phyloP scores from a whole-genome alignment of 352 stramenopile genomes.

The Phytophthora rubi region DNA sequence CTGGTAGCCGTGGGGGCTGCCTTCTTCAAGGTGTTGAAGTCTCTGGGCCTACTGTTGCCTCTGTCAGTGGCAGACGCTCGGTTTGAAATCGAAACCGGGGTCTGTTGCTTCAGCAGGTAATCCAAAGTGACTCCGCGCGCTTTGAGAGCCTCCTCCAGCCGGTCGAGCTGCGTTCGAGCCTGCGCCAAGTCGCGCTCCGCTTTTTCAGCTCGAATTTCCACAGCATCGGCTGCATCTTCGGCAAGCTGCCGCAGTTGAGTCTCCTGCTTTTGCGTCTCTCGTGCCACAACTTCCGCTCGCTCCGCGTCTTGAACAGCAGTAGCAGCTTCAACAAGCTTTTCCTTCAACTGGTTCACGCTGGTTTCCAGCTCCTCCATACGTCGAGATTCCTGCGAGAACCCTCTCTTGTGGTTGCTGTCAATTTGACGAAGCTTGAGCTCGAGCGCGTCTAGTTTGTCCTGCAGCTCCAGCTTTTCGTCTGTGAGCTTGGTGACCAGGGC shows the following conservation, averaged over 20 bases:
- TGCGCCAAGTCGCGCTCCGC: conserved; percentile 39
- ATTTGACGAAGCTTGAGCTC: conserved; percentile 31
- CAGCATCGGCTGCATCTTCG: conserved; percentile 55
- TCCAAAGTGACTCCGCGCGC: conserved; percentile 73
- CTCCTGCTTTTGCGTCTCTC: conserved; percentile 49
- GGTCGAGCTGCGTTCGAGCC: conserved; percentile 37
- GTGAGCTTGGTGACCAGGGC: conserved; percentile 32
- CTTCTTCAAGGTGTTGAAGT: neutral
- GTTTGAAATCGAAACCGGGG: conserved; percentile 13
- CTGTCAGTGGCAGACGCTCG: neutral
- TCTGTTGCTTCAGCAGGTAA: conserved; percentile 57
- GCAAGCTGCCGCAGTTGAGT: conserved; percentile 49
- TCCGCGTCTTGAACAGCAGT: conserved; percentile 42
- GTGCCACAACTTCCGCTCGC: conserved; percentile 34
- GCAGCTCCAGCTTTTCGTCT: conserved; percentile 39
- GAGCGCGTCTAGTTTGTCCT: conserved; percentile 35
- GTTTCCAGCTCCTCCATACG: conserved; percentile 36
- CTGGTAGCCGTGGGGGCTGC: neutral
- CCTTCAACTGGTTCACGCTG: conserved; percentile 40
- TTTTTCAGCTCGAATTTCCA: conserved; percentile 52
- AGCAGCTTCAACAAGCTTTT: conserved; percentile 37
- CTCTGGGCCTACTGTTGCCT: conserved; percentile 1
- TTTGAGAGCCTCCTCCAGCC: conserved; percentile 56
- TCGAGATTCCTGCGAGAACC: conserved; percentile 28
- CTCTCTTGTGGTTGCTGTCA: conserved; percentile 22